Evolutionary conservation across 345 rosid species (phyloP).

Genomic region (Erodium maritimum): DNA sequence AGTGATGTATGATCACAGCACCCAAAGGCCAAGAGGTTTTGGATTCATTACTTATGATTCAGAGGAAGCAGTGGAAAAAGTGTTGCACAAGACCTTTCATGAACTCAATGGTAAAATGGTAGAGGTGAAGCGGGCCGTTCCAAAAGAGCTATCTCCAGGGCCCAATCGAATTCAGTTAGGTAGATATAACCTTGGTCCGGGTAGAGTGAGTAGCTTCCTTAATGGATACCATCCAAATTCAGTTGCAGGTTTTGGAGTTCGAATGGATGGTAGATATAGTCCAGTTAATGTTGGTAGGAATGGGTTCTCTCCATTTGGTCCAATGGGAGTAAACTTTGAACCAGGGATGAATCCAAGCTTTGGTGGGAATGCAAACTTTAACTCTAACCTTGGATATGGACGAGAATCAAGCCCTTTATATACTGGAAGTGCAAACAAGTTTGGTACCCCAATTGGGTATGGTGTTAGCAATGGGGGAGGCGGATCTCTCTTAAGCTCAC

Average conservation of each 20-base stretch:
- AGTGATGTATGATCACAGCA: conserved; percentile 78
- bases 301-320: conserved; percentile 51
- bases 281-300: conserved; percentile 44
- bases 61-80: conserved; percentile 62
- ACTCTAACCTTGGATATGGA: conserved; percentile 42
- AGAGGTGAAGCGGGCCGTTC: conserved; percentile 89
- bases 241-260: conserved; percentile 48
- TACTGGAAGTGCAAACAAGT: conserved; percentile 35
- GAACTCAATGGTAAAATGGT: conserved; percentile 80
- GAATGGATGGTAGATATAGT: conserved; percentile 79
- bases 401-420: conserved; percentile 43
- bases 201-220: conserved; percentile 51
- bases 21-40: conserved; percentile 76
- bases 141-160: conserved; percentile 69
- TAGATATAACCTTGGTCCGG: conserved; percentile 42
- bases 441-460: conserved; percentile 26
- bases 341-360: conserved; percentile 41
- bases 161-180: conserved; percentile 52
- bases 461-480: conserved; percentile 32
- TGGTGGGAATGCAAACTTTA: conserved; percentile 35
- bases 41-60: conserved; percentile 71
- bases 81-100: conserved; percentile 54
- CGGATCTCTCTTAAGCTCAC: conserved; percentile 32
- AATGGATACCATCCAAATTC: conserved; percentile 43
- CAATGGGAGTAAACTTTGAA: conserved; percentile 53